phyloP scores from a whole-genome alignment of 148 eudicot genomes.

The Agrostemma githago region DNA sequence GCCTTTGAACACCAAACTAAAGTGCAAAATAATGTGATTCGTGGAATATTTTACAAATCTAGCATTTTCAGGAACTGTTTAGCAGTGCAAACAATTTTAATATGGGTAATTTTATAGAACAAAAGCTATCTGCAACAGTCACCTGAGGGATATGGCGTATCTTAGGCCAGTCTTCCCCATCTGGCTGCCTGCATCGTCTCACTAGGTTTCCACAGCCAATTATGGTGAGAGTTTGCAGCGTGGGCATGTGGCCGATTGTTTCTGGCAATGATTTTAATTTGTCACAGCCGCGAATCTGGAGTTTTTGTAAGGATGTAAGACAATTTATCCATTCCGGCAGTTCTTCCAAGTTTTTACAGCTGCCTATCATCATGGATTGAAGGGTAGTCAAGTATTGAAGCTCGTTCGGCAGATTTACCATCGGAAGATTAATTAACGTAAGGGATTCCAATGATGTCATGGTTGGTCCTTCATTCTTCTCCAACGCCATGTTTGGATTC shows the following conservation, averaged over 20 bases:
- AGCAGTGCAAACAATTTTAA: too few species aligned
- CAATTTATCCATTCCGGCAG: neutral
- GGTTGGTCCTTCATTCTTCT: neutral
- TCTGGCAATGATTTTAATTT: neutral
- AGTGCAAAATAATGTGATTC: too few species aligned
- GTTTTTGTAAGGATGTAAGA: neutral
- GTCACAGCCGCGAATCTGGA: rapidly evolving
- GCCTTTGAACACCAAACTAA: too few species aligned
- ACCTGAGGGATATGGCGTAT: neutral
- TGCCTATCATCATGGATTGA: neutral
- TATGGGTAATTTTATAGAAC: too few species aligned
- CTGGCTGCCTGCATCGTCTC: neutral
- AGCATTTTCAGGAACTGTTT: too few species aligned
- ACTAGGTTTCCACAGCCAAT: neutral
- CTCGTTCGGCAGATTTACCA: conserved; percentile 14
- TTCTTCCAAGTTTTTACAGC: neutral
- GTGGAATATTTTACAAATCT: too few species aligned
- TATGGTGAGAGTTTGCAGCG: neutral
- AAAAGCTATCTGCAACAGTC: too few species aligned
- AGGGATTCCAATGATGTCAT: neutral
- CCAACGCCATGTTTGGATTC: neutral
- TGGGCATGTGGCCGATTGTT: neutral
- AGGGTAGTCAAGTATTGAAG: conserved; percentile 18
- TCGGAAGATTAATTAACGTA: neutral
- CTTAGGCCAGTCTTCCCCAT: neutral